Evolutionary conservation across 2,329 filamentous ascomycete genomes (phyloP), one percentile per base, ranked within the genome.

Genomic region (Calonectria honghensis): DNA sequence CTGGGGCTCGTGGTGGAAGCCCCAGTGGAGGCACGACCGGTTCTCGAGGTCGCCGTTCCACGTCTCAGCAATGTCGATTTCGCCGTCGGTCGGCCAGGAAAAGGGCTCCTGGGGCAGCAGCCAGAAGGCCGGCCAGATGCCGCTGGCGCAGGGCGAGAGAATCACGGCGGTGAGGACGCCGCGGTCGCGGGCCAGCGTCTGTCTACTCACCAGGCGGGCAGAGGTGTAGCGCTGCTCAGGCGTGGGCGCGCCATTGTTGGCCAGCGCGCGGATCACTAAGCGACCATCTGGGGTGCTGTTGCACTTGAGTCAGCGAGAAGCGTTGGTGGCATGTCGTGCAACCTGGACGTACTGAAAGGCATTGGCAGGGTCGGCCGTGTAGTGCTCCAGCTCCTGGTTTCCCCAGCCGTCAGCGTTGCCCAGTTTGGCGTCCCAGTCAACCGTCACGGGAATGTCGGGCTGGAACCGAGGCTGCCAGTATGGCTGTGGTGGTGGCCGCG

Each of bases 91-190:
- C 0, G 91, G 91, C 91, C 91, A 92, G 0, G 83, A 82, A 78
- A 92, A 92, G 0, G 90, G 91, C 76, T 92, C 89, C 39, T 86
- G 82, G 0, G 91, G 91, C 7, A 92, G 84, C 68, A 92, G 86
- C 91, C 91, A 92, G 79, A 92, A 91, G 0, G 91, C 91, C 0
- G 91, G 91, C 91, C 91, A 92, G 61, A 92, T 89, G 5, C 91
- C 91, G 3, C 84, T 80, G 0, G 90, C 90, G 68, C 88, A 89
- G 0, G 91, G 91, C 0, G 89, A 86, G 0, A 85, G 84, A 14
- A 91, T 86, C 1, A 87, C 86, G 2, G 88, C 90, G 3, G 87
- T 87, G 52, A 92, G 81, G 64, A 88, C 90, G 35, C 91, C 91
- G 39, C 88, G 85, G 52, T 89, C 85, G 3, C 89, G 85, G 3